Evolutionary conservation across 352 stramenopile genomes (phyloP).

Genomic region (Phytophthora fragariaefolia): DNA sequence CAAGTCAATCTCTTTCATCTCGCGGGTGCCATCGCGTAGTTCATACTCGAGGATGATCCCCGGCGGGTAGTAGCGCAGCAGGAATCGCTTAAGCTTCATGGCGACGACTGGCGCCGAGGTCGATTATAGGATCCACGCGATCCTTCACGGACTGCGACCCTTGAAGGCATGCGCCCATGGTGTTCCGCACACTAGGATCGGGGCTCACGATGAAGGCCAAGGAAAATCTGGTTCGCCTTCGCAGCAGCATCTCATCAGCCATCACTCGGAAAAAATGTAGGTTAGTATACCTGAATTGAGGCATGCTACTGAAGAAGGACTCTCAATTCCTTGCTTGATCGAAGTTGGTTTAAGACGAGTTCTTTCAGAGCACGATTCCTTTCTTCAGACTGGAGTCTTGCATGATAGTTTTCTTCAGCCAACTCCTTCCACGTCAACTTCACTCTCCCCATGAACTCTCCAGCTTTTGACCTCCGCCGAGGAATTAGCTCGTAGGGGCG

Average conservation of each 20-base stretch:
- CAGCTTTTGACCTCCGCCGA: background rate
- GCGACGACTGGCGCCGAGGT: background rate
- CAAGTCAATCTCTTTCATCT: constrained; percentile 96
- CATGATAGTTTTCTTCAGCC: constrained; percentile 1
- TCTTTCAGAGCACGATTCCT: constrained; percentile 12
- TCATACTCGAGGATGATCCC: constrained; percentile 97
- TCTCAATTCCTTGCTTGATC: background rate
- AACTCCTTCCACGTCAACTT: constrained; percentile 9
- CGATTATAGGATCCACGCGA: constrained; percentile 28
- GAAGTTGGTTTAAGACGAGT: constrained; percentile 4
- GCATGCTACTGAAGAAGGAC: background rate
- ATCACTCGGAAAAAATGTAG: background rate
- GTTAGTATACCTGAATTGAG: background rate
- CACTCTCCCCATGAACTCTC: no score
- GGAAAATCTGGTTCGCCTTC: no score
- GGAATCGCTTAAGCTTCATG: constrained; percentile 97
- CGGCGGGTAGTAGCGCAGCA: constrained; percentile 95
- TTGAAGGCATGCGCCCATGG: constrained; percentile 14
- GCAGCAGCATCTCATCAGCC: background rate
- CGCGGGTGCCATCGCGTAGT: constrained; percentile 90
- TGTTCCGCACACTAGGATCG: constrained; percentile 25
- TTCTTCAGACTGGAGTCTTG: constrained; percentile 17
- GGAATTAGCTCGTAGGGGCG: background rate
- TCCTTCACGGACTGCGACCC: constrained; percentile 19
- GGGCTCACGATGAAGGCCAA: no score